phyloP scores from a whole-genome alignment of 2,329 filamentous ascomycete species.

The Fusarium guadeloupense region DNA sequence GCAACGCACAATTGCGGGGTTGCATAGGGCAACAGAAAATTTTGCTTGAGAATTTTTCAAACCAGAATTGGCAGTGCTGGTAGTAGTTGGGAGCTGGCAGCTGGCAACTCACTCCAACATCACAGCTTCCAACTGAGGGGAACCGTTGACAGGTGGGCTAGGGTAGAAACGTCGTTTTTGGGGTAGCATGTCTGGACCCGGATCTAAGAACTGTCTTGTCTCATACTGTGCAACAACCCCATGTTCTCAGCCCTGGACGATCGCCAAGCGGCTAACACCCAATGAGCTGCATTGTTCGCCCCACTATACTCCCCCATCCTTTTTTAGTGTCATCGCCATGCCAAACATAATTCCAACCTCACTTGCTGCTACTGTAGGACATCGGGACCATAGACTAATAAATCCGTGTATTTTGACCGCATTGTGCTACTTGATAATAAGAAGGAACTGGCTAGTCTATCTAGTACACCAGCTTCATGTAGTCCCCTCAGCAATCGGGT shows the following conservation, averaged over 20 bases:
- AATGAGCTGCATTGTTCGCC: neutral
- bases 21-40: neutral
- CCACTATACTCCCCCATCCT: neutral
- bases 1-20: neutral
- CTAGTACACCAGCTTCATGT: neutral
- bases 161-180: neutral
- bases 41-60: neutral
- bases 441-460: neutral
- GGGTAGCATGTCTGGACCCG: neutral
- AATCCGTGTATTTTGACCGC: neutral
- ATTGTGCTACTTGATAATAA: neutral
- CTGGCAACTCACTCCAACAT: neutral
- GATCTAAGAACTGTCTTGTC: neutral
- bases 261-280: slow-evolving; percentile 12
- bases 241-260: neutral
- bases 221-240: neutral
- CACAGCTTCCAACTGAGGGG: neutral
- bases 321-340: neutral
- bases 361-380: no score
- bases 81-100: neutral
- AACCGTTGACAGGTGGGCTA: neutral
- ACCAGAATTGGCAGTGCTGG: neutral
- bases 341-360: slow-evolving; percentile 20
- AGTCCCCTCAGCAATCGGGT: neutral
- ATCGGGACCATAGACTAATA: neutral